Conservation (phyloP, 768 basidiomycete species). For the Pholiota microspora region DNA sequence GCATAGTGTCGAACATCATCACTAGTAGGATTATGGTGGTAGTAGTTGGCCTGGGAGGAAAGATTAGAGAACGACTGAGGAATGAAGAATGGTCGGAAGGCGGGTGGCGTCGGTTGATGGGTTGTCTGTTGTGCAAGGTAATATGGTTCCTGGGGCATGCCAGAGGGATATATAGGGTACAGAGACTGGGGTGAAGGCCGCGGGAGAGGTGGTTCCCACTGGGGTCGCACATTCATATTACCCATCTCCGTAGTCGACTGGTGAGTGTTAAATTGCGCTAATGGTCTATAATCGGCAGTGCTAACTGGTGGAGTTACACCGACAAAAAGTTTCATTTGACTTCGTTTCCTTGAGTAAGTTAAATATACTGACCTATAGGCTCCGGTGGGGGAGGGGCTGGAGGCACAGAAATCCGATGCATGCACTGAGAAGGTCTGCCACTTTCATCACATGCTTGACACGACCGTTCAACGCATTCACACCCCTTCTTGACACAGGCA, state of each 20-base stretch:
- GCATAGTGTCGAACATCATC: background rate
- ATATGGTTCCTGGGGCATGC: constrained; percentile 21
- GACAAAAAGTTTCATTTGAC: too few species aligned
- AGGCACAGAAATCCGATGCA: constrained; percentile 31
- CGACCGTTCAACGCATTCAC: constrained; percentile 49
- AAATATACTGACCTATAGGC: constrained; percentile 14
- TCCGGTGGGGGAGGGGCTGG: constrained; percentile 20
- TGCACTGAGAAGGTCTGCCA: constrained; percentile 44
- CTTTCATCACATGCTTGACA: constrained; percentile 43
- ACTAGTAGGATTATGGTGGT: background rate
- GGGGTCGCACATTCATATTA: constrained; percentile 1
- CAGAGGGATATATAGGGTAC: constrained; percentile 24
- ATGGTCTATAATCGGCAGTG: background rate
- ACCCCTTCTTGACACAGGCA: constrained; percentile 48
- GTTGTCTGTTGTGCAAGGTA: constrained; percentile 17
- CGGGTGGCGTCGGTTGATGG: constrained; percentile 8
- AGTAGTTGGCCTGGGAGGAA: background rate
- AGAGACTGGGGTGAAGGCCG: constrained; percentile 5
- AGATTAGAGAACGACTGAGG: background rate
- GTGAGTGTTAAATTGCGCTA: background rate
- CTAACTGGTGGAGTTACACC: background rate
- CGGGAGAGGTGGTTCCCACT: constrained; percentile 8
- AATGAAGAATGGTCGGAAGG: background rate
- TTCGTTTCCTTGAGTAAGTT: too few species aligned
- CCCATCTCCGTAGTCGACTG: background rate